Evolutionary conservation across 2,329 filamentous ascomycete species (phyloP).

Genomic region (Clarireedia homoeocarpa): DNA sequence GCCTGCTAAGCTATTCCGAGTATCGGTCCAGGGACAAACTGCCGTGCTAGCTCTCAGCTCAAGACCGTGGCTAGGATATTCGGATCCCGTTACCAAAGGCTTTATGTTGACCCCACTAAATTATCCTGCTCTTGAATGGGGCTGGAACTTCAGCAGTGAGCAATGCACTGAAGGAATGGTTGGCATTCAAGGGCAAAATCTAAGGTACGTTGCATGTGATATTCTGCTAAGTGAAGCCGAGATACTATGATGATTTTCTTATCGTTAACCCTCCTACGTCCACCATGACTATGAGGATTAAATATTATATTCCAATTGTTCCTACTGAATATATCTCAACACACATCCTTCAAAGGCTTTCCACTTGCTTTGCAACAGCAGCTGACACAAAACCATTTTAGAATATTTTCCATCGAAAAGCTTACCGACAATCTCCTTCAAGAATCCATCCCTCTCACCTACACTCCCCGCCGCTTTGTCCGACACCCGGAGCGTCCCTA

Average conservation of each 20-base stretch:
- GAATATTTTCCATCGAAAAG: conserved; percentile 88
- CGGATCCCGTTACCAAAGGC: conserved; percentile 75
- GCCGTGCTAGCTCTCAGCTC: conserved; percentile 87
- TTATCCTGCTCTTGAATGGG: conserved; percentile 83
- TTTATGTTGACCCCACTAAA: conserved; percentile 90
- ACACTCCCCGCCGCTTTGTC: conserved; percentile 82
- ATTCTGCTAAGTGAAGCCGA: neutral
- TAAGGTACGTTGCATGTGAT: conserved; percentile 54
- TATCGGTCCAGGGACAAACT: conserved; percentile 77
- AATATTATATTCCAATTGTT: conserved; percentile 82
- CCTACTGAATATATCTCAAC: conserved; percentile 65
- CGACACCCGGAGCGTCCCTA: conserved; percentile 81
- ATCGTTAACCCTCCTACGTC: conserved; percentile 32
- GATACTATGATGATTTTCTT: conserved; percentile 37
- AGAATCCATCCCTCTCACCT: conserved; percentile 76
- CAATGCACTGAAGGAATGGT: conserved; percentile 92
- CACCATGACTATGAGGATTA: conserved; percentile 37
- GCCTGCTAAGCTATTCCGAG: conserved; percentile 80
- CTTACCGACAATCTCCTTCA: conserved; percentile 79
- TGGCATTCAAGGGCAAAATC: conserved; percentile 79
- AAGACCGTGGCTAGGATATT: conserved; percentile 92
- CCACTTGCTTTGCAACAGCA: neutral
- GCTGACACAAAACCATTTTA: conserved; percentile 34
- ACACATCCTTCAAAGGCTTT: conserved; percentile 8
- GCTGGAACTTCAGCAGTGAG: conserved; percentile 94